Evolutionary conservation across 495 filamentous ascomycete species (phyloP), one percentile per base, ranked within the genome.

Genomic region (Podospora anserina): DNA sequence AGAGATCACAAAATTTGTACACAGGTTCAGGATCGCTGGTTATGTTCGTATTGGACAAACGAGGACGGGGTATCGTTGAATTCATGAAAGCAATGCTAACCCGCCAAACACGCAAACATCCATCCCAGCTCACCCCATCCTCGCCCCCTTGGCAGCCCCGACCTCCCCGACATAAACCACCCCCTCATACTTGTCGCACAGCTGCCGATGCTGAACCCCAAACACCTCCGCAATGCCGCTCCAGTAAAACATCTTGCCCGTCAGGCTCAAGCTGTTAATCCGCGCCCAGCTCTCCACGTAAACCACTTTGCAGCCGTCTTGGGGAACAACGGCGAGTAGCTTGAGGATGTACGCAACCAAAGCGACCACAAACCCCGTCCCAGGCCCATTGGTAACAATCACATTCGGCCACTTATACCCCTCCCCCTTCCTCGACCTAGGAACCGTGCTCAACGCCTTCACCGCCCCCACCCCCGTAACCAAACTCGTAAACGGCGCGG

Each of bases 221-320:
- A 84, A 79, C 54, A 78, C 57, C 63, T 84, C 80, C 54, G 82
- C 79, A 57, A 84, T 75, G 27, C 73, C 74, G 1, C 77, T 71
- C 65, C 65, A 69, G 28, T 73, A 74, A 64, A 97, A 80, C 5
- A 97, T 77, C 69, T 85, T 86, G 6, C 94, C 94, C 65, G 90
- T 93, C 62, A 96, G 77, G 81, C 94, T 97, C 72, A 97, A 75
- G 11, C 84, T 88, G 66, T 81, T 87, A 3, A 95, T 89, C 19
- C 94, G 85, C 2, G 95, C 96, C 90, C 92, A 98, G 30, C 88
- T 92, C 85, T 99, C 95, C 16, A 97, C 85, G 75, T 94, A 98
- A 23, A 98, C 83, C 6, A 94, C 86, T 74, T 83, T 84, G 53
- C 80, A 83, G 63, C 72, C 75, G 66, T 71, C 63, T 13, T 71